Percentiles rank a stretch among this genome's conserved stretches.
Evolutionary conservation across 2,329 filamentous ascomycete genomes (phyloP).

Genomic region (Huntiella abstrusa): DNA sequence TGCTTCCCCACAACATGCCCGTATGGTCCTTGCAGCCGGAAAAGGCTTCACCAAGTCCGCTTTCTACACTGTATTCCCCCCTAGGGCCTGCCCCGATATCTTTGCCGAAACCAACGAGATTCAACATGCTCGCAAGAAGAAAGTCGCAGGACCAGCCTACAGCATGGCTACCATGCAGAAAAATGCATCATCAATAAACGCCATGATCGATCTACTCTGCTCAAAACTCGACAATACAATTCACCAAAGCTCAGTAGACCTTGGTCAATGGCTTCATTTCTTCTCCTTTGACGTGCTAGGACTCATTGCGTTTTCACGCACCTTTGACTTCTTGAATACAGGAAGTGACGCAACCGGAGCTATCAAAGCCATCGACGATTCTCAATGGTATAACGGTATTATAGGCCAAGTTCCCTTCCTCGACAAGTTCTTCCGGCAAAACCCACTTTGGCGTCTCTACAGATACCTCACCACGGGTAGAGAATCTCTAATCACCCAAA

Average conservation of each 20-base stretch:
- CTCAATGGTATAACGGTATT: slow-evolving; percentile 33
- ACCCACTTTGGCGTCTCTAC: slow-evolving; percentile 23
- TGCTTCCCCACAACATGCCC: slow-evolving; percentile 12
- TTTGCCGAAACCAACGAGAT: slow-evolving; percentile 36
- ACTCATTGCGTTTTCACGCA: slow-evolving; percentile 19
- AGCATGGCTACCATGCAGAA: slow-evolving; percentile 35
- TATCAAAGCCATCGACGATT: slow-evolving; percentile 27
- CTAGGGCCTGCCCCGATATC: slow-evolving; percentile 37
- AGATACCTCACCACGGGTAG: slow-evolving; percentile 19
- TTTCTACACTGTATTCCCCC: slow-evolving; percentile 35
- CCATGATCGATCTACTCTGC: slow-evolving; percentile 28
- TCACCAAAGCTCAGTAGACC: slow-evolving; percentile 18
- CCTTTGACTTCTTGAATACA: slow-evolving; percentile 21
- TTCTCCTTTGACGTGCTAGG: slow-evolving; percentile 17
- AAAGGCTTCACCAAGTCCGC: slow-evolving; percentile 34
- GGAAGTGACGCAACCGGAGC: slow-evolving; percentile 10
- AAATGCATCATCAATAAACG: slow-evolving; percentile 31
- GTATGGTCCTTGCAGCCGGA: slow-evolving; percentile 27
- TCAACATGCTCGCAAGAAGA: slow-evolving; percentile 36
- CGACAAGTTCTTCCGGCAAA: slow-evolving; percentile 28
- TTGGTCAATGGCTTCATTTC: slow-evolving; percentile 25
- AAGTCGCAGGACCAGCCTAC: slow-evolving; percentile 31
- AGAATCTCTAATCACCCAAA: slow-evolving; percentile 30
- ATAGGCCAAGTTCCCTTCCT: slow-evolving; percentile 32
- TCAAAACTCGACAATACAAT: slow-evolving; percentile 20